Evolutionary conservation across 768 basidiomycete genomes (phyloP).

Genomic region (Crucibulum laeve): DNA sequence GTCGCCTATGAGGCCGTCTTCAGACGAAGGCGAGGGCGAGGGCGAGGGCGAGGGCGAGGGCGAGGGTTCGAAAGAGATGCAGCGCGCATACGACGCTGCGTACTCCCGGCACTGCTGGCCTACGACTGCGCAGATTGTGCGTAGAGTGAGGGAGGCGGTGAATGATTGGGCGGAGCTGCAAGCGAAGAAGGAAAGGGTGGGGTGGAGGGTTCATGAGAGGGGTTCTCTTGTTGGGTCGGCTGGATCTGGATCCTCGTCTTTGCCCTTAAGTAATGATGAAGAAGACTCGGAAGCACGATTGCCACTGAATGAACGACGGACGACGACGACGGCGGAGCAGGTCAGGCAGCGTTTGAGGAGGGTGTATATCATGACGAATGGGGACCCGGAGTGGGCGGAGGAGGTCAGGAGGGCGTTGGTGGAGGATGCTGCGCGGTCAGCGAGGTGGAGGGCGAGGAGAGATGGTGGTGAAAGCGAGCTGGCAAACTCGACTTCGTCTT

Average conservation of each 20-base stretch:
- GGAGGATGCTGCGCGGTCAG: neutral
- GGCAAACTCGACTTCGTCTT: too few relatives aligned
- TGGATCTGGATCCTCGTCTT: too few relatives aligned
- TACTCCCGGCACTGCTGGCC: conserved; percentile 53
- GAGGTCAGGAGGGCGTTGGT: conserved; percentile 38
- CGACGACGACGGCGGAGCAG: neutral
- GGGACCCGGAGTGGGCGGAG: conserved; percentile 40
- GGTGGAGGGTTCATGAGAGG: too few relatives aligned
- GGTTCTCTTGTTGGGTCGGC: too few relatives aligned
- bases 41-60: neutral
- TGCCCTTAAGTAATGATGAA: too few relatives aligned
- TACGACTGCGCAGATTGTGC: conserved; percentile 40
- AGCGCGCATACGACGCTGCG: neutral
- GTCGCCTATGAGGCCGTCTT: conserved; percentile 12
- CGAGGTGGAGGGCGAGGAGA: conserved; percentile 12
- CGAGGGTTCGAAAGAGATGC: neutral
- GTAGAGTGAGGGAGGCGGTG: conserved; percentile 29
- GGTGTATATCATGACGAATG: conserved; percentile 68
- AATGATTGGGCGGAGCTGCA: conserved; percentile 20
- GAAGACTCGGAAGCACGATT: too few relatives aligned
- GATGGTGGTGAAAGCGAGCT: neutral
- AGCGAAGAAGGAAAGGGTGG: conserved; percentile 2
- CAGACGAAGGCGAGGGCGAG: conserved; percentile 7
- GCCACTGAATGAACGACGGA: too few relatives aligned
- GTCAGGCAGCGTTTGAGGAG: conserved; percentile 26